These are phyloP conservation scores for Chondrostereum purpureum DNA, from an alignment of 1,284 basidiomycete genomes.

Conservation along the genomic window DNA sequence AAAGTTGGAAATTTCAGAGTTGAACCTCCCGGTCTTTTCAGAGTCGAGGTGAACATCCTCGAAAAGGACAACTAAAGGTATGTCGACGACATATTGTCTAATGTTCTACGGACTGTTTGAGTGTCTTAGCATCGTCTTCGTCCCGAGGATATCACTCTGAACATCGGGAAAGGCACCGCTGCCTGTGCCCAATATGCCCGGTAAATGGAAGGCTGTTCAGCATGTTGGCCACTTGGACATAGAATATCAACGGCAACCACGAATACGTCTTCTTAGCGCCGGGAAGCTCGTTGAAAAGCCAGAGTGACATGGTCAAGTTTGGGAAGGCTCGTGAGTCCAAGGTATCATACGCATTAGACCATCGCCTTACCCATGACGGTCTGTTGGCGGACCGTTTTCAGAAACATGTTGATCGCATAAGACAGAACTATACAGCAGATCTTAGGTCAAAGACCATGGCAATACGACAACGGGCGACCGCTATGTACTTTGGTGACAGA, in stretches of 20 bases:
- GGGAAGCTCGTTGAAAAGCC: conserved; percentile 90
- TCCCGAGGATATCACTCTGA: conserved; percentile 92
- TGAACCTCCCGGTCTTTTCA: conserved; percentile 97
- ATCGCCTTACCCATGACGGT: neutral
- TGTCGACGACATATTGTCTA: neutral
- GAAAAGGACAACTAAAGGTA: conserved; percentile 94
- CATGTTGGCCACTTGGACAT: conserved; percentile 96
- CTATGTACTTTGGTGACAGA: conserved; percentile 95
- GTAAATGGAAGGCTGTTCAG: conserved; percentile 79
- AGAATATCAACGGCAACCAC: conserved; percentile 87
- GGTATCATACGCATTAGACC: conserved; percentile 36
- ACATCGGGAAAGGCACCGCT: conserved; percentile 76
- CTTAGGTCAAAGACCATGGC: conserved; percentile 88
- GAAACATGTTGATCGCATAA: conserved; percentile 87
- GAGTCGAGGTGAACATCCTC: conserved; percentile 97
- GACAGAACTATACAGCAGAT: conserved; percentile 79
- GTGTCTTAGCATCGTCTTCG: conserved; percentile 66
- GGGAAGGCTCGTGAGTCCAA: conserved; percentile 94
- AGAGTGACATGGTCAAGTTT: conserved; percentile 94
- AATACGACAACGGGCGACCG: conserved; percentile 88
- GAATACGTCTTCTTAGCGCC: conserved; percentile 97
- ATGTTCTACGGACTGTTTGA: neutral
- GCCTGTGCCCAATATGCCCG: conserved; percentile 83
- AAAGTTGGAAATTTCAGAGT: conserved; percentile 98
- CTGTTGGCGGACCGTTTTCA: conserved; percentile 30